Conservation (phyloP, 2,329 filamentous ascomycete genomes). For the Uncinocarpus reesii region DNA sequence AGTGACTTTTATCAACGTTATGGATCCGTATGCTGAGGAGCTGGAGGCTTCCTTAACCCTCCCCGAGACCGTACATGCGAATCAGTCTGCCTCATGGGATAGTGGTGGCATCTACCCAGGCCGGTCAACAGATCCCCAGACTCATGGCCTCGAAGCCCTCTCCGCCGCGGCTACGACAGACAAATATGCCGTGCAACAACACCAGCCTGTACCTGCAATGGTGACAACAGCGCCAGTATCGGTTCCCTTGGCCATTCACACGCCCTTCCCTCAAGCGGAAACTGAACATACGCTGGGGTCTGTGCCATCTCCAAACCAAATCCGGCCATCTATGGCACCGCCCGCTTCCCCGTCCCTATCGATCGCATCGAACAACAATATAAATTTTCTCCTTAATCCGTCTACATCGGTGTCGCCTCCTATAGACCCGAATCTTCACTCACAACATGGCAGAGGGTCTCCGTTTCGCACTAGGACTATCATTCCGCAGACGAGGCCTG, state of each 20-base stretch:
- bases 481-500: slow-evolving; percentile 22
- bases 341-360: slow-evolving; percentile 38
- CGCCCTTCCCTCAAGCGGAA: slow-evolving; percentile 18
- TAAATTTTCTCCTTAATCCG: slow-evolving; percentile 49
- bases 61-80: slow-evolving; percentile 23
- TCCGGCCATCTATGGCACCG: slow-evolving; percentile 24
- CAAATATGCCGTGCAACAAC: slow-evolving; percentile 23
- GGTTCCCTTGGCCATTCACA: slow-evolving; percentile 22
- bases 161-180: slow-evolving; percentile 43
- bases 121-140: slow-evolving; percentile 28
- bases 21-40: slow-evolving; percentile 50
- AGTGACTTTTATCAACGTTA: slow-evolving; percentile 54
- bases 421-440: slow-evolving; percentile 35
- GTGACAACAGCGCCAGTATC: slow-evolving; percentile 13
- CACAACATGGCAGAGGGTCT: slow-evolving; percentile 24
- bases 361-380: slow-evolving; percentile 36
- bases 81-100: slow-evolving; percentile 27
- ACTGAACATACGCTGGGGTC: slow-evolving; percentile 20
- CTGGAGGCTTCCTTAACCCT: slow-evolving; percentile 29
- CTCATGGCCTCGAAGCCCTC: slow-evolving; percentile 45
- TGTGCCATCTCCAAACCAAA: slow-evolving; percentile 27
- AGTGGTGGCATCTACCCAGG: slow-evolving; percentile 20
- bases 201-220: slow-evolving; percentile 13
- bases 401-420: slow-evolving; percentile 35
- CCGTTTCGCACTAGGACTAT: slow-evolving; percentile 24